These are phyloP conservation scores for Ogataea polymorpha DNA, from an alignment of 805 yeast genomes.

Conservation along the genomic window DNA sequence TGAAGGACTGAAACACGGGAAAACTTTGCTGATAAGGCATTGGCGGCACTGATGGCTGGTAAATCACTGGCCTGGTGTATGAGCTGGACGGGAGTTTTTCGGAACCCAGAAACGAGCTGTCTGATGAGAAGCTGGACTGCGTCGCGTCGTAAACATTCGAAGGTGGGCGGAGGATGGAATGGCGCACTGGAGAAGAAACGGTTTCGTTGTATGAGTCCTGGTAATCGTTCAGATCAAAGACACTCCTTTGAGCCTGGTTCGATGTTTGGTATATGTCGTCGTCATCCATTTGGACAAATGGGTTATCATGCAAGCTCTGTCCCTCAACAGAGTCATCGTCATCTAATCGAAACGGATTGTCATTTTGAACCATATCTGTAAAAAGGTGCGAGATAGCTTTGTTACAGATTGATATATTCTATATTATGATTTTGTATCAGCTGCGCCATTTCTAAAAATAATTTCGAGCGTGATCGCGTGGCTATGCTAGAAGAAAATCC, in stretches of 20 bases:
- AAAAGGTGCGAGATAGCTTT: not conserved
- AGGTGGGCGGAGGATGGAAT: conserved; percentile 6
- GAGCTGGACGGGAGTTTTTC: conserved; percentile 3
- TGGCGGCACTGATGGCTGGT: conserved; percentile 2
- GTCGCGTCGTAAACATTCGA: conserved; percentile 7
- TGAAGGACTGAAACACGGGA: conserved; percentile 24
- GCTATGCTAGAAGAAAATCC: not conserved
- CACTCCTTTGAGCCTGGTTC: not conserved
- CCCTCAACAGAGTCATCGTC: conserved; percentile 12
- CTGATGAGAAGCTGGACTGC: conserved; percentile 6
- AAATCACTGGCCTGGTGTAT: not conserved
- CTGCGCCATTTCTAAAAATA: conserved; percentile 9
- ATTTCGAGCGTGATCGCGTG: conserved; percentile 1
- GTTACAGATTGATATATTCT: conserved; percentile 2
- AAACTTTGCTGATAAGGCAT: conserved; percentile 8
- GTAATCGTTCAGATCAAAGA: conserved; percentile 8
- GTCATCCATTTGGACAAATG: conserved; percentile 2
- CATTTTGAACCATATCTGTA: not conserved
- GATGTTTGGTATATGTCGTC: not conserved
- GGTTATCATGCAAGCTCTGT: not conserved
- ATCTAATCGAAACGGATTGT: conserved; percentile 16
- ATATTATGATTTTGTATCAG: conserved; percentile 5
- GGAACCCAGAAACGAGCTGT: conserved; percentile 4
- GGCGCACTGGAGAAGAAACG: not conserved
- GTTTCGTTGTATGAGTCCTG: conserved; percentile 5